A percentile compares a stretch with the other conserved stretches of the same genome.
Evolutionary conservation across 2,329 filamentous ascomycete species (phyloP).

Genomic region (Penicillium freii): DNA sequence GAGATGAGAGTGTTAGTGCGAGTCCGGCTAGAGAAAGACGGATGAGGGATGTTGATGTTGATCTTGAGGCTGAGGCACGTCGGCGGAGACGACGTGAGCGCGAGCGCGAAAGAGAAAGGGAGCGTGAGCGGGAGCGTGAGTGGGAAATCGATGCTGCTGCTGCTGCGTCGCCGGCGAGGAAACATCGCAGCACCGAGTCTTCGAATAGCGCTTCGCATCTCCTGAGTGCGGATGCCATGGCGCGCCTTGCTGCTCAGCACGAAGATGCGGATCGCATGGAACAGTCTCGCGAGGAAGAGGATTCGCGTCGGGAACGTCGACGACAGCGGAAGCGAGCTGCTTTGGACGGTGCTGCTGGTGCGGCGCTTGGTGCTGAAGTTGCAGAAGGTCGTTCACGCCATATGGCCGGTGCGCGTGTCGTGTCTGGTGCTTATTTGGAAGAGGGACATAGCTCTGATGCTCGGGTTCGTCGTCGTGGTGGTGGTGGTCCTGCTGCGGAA

Average conservation of each 20-base stretch:
- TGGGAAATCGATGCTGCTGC: constrained; percentile 16
- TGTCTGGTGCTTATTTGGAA: constrained; percentile 68
- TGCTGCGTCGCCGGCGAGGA: constrained; percentile 25
- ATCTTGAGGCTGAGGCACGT: constrained; percentile 27
- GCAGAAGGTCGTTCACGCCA: constrained; percentile 37
- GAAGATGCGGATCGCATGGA: constrained; percentile 52
- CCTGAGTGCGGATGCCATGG: constrained; percentile 58
- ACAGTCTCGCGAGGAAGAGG: constrained; percentile 39
- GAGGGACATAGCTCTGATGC: constrained; percentile 58
- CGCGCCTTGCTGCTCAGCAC: constrained; percentile 64
- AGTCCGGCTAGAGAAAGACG: constrained; percentile 18
- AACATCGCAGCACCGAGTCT: constrained; percentile 44
- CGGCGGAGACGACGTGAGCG: constrained; percentile 28
- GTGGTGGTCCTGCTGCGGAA: constrained; percentile 37
- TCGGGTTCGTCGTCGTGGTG: constrained; percentile 46
- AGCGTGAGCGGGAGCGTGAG: constrained; percentile 2
- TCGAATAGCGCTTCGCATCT: constrained; percentile 44
- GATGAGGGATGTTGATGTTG: constrained; percentile 19
- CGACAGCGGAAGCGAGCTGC: constrained; percentile 28
- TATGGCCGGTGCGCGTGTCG: constrained; percentile 59
- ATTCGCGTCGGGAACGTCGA: constrained; percentile 25
- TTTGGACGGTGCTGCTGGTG: constrained; percentile 20
- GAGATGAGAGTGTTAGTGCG: constrained; percentile 32
- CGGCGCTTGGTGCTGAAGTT: constrained; percentile 19
- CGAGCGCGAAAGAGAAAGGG: constrained; percentile 12